These are phyloP conservation scores for Aspergillus pseudotamarii DNA, from an alignment of 2,329 filamentous ascomycete genomes.

Conservation along the genomic window DNA sequence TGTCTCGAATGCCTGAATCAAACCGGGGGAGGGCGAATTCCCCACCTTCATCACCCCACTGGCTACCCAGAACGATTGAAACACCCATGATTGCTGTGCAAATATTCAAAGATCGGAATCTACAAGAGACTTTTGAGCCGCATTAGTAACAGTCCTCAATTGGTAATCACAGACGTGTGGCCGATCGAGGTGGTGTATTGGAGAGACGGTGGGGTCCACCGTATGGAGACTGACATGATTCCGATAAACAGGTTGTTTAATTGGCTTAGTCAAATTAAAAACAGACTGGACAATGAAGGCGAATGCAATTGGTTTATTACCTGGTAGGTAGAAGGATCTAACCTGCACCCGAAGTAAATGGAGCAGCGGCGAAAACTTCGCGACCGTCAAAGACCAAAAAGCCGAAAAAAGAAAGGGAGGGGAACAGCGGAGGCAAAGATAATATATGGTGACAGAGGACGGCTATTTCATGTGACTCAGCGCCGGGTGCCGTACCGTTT, in stretches of 20 bases:
- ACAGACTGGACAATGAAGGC: conserved; percentile 1
- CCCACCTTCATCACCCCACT: conserved; percentile 53
- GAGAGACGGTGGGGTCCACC: not conserved
- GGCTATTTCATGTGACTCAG: conserved; percentile 3
- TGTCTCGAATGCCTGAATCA: not conserved
- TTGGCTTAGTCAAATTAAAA: not conserved
- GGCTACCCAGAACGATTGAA: conserved; percentile 49
- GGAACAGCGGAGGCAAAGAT: conserved; percentile 18
- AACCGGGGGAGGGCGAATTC: not conserved
- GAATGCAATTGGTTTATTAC: not conserved
- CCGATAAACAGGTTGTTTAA: not conserved
- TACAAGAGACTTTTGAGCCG: not conserved
- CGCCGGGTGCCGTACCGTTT: conserved; percentile 2
- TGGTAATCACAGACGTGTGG: not conserved
- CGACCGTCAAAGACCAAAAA: conserved; percentile 33
- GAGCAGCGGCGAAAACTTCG: conserved; percentile 30
- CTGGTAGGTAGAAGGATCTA: conserved; percentile 6
- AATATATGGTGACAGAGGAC: conserved; percentile 15
- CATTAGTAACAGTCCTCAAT: not conserved
- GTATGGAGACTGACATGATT: not conserved
- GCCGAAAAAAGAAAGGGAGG: conserved; percentile 26
- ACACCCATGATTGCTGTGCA: conserved; percentile 33
- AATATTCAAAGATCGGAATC: not conserved
- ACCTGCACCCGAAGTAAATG: conserved; percentile 17
- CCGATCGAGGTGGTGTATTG: not conserved